Evolutionary conservation across 495 filamentous ascomycete species (phyloP).

Genomic region (Copromyces sp.): DNA sequence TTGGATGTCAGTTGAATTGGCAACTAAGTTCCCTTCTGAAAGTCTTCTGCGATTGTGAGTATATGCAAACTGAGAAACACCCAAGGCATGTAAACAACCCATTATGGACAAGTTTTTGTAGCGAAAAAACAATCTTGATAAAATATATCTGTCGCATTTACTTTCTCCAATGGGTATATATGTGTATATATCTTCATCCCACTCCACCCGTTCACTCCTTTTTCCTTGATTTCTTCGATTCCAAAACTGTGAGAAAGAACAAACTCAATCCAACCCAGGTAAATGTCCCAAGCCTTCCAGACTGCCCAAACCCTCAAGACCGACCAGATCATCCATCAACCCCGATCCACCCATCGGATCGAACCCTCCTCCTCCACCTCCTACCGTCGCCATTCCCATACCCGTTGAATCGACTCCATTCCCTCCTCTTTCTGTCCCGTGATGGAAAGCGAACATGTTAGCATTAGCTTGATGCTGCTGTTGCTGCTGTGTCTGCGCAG

Average conservation of each 20-base stretch:
- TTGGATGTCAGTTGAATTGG: not conserved
- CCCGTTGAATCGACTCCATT: not conserved
- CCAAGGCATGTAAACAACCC: not conserved
- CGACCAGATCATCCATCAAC: slow-evolving; percentile 4
- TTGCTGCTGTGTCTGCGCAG: not conserved
- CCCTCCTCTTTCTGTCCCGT: not conserved
- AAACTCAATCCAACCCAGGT: slow-evolving; percentile 18
- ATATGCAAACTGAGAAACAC: not conserved
- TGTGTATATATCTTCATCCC: not conserved
- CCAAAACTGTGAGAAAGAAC: not conserved
- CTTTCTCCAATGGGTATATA: not conserved
- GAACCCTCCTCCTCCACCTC: not conserved
- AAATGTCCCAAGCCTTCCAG: slow-evolving; percentile 21
- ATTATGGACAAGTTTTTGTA: no score
- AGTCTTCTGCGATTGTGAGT: not conserved
- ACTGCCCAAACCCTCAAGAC: slow-evolving; percentile 15
- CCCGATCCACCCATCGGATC: slow-evolving; percentile 6
- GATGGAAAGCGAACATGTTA: not conserved
- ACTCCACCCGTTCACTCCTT: not conserved
- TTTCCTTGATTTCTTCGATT: not conserved
- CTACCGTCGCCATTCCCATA: not conserved
- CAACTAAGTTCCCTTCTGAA: not conserved
- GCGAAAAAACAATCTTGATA: no score
- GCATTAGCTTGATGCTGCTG: not conserved
- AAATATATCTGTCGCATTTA: not conserved